Conservation (phyloP, 2,329 filamentous ascomycete species). For the Aspergillus fumigatiaffinis region DNA sequence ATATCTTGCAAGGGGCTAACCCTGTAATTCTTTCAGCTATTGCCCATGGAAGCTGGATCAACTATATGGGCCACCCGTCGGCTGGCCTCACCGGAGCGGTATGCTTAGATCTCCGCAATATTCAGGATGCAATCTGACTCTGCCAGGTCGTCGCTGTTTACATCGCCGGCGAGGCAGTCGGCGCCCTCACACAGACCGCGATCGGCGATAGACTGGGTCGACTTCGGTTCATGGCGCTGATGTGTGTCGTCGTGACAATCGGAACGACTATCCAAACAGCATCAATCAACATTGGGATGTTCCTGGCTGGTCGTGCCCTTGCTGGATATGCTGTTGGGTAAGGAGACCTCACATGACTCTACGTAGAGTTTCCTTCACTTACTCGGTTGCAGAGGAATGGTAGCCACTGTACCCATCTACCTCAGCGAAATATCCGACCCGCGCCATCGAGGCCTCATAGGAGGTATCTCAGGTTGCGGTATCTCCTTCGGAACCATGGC, state of each 20-base stretch:
- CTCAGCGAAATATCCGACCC: constrained; percentile 53
- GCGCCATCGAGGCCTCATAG: constrained; percentile 49
- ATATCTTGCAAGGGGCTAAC: constrained; percentile 5
- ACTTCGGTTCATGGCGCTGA: constrained; percentile 52
- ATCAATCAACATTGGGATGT: constrained; percentile 53
- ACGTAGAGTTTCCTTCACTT: background rate
- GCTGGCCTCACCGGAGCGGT: constrained; percentile 54
- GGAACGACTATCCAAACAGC: constrained; percentile 54
- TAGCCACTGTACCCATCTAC: constrained; percentile 54
- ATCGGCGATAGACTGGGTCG: constrained; percentile 53
- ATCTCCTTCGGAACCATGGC: constrained; percentile 55
- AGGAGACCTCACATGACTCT: constrained; percentile 6
- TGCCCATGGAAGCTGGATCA: constrained; percentile 56
- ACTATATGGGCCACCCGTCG: constrained; percentile 56
- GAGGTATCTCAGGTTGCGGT: constrained; percentile 52
- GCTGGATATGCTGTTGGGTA: constrained; percentile 48
- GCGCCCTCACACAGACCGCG: constrained; percentile 51
- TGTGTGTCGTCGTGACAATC: constrained; percentile 53
- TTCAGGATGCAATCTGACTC: background rate
- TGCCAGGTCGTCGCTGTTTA: constrained; percentile 53
- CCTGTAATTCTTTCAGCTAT: constrained; percentile 41
- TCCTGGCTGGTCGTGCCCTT: constrained; percentile 48
- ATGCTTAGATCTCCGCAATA: constrained; percentile 3
- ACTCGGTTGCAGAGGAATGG: constrained; percentile 38
- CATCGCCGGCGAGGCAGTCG: constrained; percentile 57